Evolutionary conservation across 768 basidiomycete genomes (phyloP).

Genomic region (Kwoniella heveanensis): DNA sequence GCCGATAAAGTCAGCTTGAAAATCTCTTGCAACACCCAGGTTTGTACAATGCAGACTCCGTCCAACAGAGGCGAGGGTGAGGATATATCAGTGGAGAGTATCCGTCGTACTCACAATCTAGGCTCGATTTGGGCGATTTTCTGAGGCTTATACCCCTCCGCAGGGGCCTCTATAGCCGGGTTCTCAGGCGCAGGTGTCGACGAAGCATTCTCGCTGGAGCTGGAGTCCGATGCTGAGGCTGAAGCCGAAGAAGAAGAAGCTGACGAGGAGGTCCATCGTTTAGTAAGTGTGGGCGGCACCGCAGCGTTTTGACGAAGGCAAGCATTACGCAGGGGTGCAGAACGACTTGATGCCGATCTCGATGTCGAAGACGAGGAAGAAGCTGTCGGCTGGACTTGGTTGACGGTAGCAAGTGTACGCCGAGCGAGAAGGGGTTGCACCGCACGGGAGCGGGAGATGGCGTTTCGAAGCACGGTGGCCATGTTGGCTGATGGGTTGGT

Average conservation of each 20-base stretch:
- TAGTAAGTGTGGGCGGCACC: too few species aligned
- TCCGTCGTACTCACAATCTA: constrained; percentile 39
- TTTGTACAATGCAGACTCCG: too few species aligned
- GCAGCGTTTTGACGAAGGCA: too few species aligned
- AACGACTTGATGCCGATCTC: too few species aligned
- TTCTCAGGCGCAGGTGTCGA: not conserved
- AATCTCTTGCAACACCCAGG: too few species aligned
- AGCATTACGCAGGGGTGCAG: too few species aligned
- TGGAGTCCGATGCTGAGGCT: not conserved
- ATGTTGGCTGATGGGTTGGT: too few species aligned
- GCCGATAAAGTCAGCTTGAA: too few species aligned
- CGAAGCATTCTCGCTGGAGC: not conserved
- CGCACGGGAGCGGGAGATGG: not conserved
- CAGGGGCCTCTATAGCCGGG: constrained; percentile 23
- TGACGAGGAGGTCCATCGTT: constrained; percentile 15
- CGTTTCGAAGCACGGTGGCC: not conserved
- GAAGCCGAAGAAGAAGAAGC: not conserved
- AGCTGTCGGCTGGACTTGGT: constrained; percentile 9
- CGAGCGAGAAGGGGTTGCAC: not conserved
- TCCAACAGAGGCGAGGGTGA: too few species aligned
- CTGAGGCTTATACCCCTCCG: constrained; percentile 22
- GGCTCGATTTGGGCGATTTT: constrained; percentile 42
- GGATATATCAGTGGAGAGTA: too few species aligned
- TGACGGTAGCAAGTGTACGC: not conserved
- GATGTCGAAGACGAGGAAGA: constrained; percentile 10